These are phyloP conservation scores for Neoboletus brunneissimus DNA, from an alignment of 768 basidiomycete genomes.

Conservation along the genomic window DNA sequence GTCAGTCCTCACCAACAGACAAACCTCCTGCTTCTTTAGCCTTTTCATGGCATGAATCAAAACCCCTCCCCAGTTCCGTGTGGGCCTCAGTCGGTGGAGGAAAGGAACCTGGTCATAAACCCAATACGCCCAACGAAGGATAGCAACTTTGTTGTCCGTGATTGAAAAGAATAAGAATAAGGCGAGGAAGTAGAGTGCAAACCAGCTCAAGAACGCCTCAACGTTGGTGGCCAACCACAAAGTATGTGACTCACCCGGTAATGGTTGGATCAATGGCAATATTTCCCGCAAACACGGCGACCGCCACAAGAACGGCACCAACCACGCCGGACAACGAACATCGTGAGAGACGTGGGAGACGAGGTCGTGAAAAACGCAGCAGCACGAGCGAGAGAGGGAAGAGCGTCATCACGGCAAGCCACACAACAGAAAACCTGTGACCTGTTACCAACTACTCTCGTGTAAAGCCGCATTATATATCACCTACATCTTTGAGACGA, in stretches of 20 bases:
- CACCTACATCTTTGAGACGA: constrained; percentile 59
- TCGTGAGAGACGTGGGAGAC: constrained; percentile 43
- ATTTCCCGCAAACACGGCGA: constrained; percentile 55
- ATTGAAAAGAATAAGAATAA: constrained; percentile 46
- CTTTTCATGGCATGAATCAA: constrained; percentile 45
- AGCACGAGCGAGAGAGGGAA: constrained; percentile 61
- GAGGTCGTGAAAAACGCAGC: constrained; percentile 63
- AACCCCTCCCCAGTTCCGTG: constrained; percentile 40
- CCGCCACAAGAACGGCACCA: constrained; percentile 40
- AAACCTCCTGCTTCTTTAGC: constrained; percentile 53
- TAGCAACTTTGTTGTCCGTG: constrained; percentile 52
- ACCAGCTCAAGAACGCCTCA: constrained; percentile 45
- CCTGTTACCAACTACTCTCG: background rate
- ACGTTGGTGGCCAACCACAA: background rate
- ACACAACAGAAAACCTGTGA: constrained; percentile 60
- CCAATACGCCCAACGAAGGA: constrained; percentile 59
- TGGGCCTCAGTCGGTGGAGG: constrained; percentile 41
- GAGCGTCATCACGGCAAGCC: constrained; percentile 62
- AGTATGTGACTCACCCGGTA: constrained; percentile 41
- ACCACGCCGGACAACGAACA: constrained; percentile 43
- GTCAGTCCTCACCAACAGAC: constrained; percentile 60
- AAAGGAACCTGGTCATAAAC: constrained; percentile 56
- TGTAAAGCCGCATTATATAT: background rate
- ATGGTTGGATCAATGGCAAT: constrained; percentile 55
- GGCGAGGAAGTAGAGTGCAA: constrained; percentile 56